These are phyloP conservation scores for Capsella rubella DNA, from an alignment of 441 rosid species.

Conservation along the genomic window DNA sequence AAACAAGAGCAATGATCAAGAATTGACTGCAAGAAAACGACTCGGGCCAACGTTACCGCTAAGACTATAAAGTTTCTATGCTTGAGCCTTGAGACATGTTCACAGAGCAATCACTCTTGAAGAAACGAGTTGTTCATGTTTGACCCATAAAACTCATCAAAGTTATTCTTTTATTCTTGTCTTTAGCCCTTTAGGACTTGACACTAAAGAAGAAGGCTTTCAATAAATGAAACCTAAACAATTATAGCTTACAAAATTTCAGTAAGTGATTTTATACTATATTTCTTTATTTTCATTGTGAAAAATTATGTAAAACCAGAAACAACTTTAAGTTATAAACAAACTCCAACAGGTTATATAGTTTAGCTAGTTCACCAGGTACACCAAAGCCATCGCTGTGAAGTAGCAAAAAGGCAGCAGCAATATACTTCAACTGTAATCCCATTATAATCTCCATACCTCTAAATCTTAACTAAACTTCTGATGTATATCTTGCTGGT, in stretches of 20 bases:
- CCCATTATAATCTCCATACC: conserved; percentile 21
- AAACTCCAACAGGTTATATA: conserved; percentile 25
- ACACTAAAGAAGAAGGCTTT: not conserved
- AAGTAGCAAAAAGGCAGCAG: conserved; percentile 25
- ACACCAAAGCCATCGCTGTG: conserved; percentile 21
- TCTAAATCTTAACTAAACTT: conserved; percentile 1
- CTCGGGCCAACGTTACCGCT: not conserved
- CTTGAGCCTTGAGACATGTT: conserved; percentile 21
- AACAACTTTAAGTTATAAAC: conserved; percentile 31
- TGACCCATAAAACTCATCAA: not conserved
- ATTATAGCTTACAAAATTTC: conserved; percentile 5
- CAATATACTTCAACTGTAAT: conserved; percentile 5
- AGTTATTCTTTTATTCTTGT: not conserved
- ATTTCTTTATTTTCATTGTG: not conserved
- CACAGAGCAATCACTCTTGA: conserved; percentile 21
- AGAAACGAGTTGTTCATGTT: not conserved
- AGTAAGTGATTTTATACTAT: not conserved
- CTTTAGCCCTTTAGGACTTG: conserved; percentile 1
- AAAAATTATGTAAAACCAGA: not conserved
- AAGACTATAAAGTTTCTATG: conserved; percentile 16
- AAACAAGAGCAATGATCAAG: conserved; percentile 13
- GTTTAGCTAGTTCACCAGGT: conserved; percentile 22
- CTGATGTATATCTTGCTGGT: conserved; percentile 15
- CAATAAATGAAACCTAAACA: not conserved
- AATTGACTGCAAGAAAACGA: not conserved